These are phyloP conservation scores for Mortierella sp. DNA, from an alignment of 371 early-diverging fungal genomes.

Conservation along the genomic window DNA sequence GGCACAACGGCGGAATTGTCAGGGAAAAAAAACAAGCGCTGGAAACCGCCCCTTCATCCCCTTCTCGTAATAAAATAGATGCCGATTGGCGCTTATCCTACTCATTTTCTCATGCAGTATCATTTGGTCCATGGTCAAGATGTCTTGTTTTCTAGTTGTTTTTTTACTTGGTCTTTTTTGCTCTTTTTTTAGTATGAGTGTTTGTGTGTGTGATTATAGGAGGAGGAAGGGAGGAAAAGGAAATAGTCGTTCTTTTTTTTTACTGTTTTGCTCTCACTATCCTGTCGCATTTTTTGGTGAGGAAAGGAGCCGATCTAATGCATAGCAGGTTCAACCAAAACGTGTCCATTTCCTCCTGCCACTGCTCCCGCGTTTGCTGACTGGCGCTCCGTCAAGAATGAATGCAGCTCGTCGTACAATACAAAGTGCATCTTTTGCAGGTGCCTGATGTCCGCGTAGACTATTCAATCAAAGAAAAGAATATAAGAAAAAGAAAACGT, in stretches of 20 bases:
- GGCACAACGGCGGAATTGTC: background rate
- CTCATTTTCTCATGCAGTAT: background rate
- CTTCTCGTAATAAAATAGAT: background rate
- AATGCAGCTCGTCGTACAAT: conserved; percentile 50
- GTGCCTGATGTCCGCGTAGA: conserved; percentile 49
- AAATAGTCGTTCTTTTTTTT: background rate
- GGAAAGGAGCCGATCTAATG: conserved; percentile 1
- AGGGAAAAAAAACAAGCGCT: background rate
- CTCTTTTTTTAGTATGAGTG: background rate
- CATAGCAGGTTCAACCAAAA: conserved; percentile 22
- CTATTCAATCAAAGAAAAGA: conserved; percentile 12
- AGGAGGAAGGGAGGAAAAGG: background rate
- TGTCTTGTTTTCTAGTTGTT: conserved; percentile 4
- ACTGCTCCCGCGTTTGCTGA: conserved; percentile 18
- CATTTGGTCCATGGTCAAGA: background rate
- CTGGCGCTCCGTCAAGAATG: conserved; percentile 52
- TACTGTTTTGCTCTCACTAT: background rate
- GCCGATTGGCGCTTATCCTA: background rate
- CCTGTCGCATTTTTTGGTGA: background rate
- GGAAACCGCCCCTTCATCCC: background rate
- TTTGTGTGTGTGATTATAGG: too few species aligned
- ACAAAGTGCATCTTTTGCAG: conserved; percentile 49
- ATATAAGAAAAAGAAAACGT: background rate
- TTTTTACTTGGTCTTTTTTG: background rate
- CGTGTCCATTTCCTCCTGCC: conserved; percentile 29